Evolutionary conservation across 164 flowering plant genomes (phyloP), one percentile per base, ranked within the genome.

Genomic region (Magnolia changhungtana): DNA sequence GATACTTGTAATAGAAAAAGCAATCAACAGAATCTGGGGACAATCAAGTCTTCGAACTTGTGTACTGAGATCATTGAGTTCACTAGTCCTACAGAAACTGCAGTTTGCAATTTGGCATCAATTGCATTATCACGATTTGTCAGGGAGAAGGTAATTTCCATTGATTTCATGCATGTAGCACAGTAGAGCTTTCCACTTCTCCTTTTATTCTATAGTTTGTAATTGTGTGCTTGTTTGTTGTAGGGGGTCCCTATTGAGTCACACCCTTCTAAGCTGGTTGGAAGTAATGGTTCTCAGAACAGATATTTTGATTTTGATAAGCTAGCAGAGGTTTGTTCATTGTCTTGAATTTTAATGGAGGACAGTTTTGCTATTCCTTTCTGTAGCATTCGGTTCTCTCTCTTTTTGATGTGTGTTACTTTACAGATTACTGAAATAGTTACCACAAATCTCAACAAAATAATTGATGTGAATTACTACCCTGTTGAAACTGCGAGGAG

Each of bases 41-140:
- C 98, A 14, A 96, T 96, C 23, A 96, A 96, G 68, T 94, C 96
- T 72, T 96, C 99, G 23, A 96, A 96, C 82, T 80, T 96, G 85
- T 96, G 99, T 71, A 93, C 98, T 50, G 99, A 96, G 81, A 90
- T 94, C 19, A 89, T 96, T 82, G 97, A 96, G 84, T 96, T 89
- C 78, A 84, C 98, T 45, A 94, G 98, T 80, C 98, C 99, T 61
- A 83, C 95, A 49, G 99, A 96, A 84, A 91, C 98, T 78, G 99
- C 98, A 67, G 99, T 96, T n/a, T 96, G 98, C 82, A 96, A 96
- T 86, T 85, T 94, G 78, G 98, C 98, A 37, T 94, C 99, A 18
- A 96, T 96, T 89, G 99, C 99, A 65, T 82, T 96, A 49, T 97
- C 99, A 23, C 82, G 97, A 80, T 96, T 58, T 91, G 99, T 96